Base-by-base conservation (phyloP, 805 yeast species). In the Torulaspora delbrueckii region DNA sequence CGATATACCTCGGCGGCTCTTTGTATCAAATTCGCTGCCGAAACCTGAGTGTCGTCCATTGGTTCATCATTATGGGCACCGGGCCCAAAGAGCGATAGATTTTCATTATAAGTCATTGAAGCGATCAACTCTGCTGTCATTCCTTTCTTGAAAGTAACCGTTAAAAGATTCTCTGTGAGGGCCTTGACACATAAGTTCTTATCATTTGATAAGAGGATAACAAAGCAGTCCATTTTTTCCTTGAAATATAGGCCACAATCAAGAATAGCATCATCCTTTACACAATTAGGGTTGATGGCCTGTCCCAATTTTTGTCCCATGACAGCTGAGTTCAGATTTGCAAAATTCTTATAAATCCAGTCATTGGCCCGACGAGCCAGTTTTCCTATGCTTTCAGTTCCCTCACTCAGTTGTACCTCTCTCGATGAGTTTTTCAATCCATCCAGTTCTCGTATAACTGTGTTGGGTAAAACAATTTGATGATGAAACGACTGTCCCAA, bases 111-210 rank as follows among this genome's bases (percentile, higher is more conserved):
- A 0, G 74, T 70, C 28, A 50, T 69, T 1, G 50, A 47, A 0
- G 79, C 76, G 13, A 78, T 77, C n/a, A 68, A 43, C 23, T 62
- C 60, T 0, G 81, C 78, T 3, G 74, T 67, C 78, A 77, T 74
- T 0, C 66, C 71, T 39, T 62, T 60, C 18, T 72, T 60, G 47
- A 58, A 71, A 0, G 74, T 68, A 1, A 88, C 81, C 0, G 96
- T 87, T 36, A 80, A 63, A 0, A 85, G 60, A 2, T 72, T 81
- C 56, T 86, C 81, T 2, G 82, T 65, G 37, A 88, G 65, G 0
- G 96, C 95, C 62, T 84, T 85, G 51, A 78, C 63, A 62, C 96
- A 87, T 7, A 90, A 70, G 59, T 89, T 90, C 54, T 81, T 84
- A 62, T 90, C 97, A 60, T 90, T 86, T 0, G 96, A 83, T 48